Evolutionary conservation across 1,139 yeast species (phyloP), one percentile per base, ranked within the genome.

Genomic region (Entelexis sorbosivorans): DNA sequence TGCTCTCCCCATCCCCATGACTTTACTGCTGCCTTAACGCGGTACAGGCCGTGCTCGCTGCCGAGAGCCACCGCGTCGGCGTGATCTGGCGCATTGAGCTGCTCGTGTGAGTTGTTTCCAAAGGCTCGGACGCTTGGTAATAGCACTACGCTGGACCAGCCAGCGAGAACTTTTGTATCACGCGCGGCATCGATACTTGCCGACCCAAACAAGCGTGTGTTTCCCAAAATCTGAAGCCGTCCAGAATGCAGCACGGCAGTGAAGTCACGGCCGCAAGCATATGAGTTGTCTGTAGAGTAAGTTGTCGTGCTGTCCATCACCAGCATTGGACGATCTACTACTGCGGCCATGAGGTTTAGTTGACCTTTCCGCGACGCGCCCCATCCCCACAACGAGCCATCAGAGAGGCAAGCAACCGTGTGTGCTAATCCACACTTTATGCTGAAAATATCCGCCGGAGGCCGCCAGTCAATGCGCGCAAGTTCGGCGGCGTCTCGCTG

Each of bases 1-100:
- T 91, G 98, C 63, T 91, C 98, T 26, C 96, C 96, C 98, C 98
- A 91, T 0, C 98, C 98, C 97, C 97, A 91, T 3, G 89, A 76
- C 51, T 63, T 70, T 0, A 85, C 79, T 6, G 58, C 54, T 44
- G 55, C 64, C 1, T 62, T 56, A 0, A 58, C 48, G 0, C 73
- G 58, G 2, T 77, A 64, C 22, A 86, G 62, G 0, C 93, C 94
- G 64, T 91, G 98, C 62, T 91, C 98, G 62, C 95, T 86, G 1
- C 98, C 98, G 2, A 77, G 73, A 0, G 72, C 26, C 29, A 33
- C 32, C 4, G 32, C 16, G 9, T 34, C 26, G 20, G 16, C 13
- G 14, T 16, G 14, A 13, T 13, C 4, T 1, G 74, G 74, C 45
- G 69, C 72, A 16, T 70, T 73, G 14, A 73, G 59, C 64, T 91